These are phyloP conservation scores for Pseudogymnoascus sp. DNA, from an alignment of 2,329 filamentous ascomycete genomes.

Conservation along the genomic window DNA sequence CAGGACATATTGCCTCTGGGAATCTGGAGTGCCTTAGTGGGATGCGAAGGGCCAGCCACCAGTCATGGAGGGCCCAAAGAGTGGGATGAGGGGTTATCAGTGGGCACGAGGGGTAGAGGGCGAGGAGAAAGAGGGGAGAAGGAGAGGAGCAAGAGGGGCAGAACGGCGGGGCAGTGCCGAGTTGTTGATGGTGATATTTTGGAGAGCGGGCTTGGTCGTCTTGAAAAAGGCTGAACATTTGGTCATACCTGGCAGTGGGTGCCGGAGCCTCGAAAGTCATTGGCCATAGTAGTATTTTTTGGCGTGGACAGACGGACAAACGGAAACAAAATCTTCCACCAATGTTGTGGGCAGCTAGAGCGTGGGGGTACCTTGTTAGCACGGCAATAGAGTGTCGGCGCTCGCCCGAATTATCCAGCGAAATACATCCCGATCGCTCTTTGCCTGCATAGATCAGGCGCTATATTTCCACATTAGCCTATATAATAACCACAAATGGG, in stretches of 20 bases:
- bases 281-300: background rate
- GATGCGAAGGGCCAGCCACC: background rate
- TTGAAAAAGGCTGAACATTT: background rate
- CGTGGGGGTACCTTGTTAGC: background rate
- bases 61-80: background rate
- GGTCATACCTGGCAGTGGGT: background rate
- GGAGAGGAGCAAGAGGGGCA: background rate
- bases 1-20: background rate
- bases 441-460: background rate
- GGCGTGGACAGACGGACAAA: background rate
- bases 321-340: constrained; percentile 6
- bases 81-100: background rate
- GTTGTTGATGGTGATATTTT: background rate
- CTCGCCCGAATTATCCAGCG: constrained; percentile 4
- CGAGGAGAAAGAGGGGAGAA: background rate
- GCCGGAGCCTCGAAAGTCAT: constrained; percentile 3
- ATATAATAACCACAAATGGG: background rate
- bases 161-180: background rate
- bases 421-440: background rate
- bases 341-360: background rate
- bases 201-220: background rate
- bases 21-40: constrained; percentile 3
- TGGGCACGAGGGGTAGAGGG: background rate
- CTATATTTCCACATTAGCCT: background rate
- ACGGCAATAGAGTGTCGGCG: background rate